Conservation (phyloP, 371 early-diverging fungal species). For the Synchytrium microbalum region DNA sequence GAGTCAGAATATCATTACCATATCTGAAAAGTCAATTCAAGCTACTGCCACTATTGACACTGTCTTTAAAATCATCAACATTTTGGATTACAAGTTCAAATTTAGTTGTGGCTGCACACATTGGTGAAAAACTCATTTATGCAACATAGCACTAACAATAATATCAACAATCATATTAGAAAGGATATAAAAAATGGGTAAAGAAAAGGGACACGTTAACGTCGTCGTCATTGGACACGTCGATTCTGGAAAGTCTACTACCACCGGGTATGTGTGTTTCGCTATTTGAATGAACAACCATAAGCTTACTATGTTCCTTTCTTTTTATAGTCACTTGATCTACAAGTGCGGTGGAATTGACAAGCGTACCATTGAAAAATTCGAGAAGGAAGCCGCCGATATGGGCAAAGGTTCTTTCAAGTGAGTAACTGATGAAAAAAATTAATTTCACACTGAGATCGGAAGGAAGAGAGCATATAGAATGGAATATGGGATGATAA, state of each 20-base stretch:
- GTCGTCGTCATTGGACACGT: slow-evolving; percentile 97
- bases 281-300: not conserved
- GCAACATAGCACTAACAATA: too few species aligned
- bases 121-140: too few species aligned
- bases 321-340: slow-evolving; percentile 79
- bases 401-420: slow-evolving; percentile 98
- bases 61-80: too few species aligned
- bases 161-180: too few species aligned
- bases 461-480: slow-evolving; percentile 16
- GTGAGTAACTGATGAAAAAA: too few species aligned
- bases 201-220: slow-evolving; percentile 23
- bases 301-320: slow-evolving; percentile 11
- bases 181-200: slow-evolving; percentile 20
- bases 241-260: slow-evolving; percentile 95
- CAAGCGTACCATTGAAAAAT: slow-evolving; percentile 98
- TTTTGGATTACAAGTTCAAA: too few species aligned
- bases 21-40: too few species aligned
- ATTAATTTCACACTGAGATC: too few species aligned
- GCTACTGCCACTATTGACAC: too few species aligned
- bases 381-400: slow-evolving; percentile 97
- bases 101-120: too few species aligned
- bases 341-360: slow-evolving; percentile 97
- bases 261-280: slow-evolving; percentile 50
- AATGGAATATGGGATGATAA: slow-evolving; percentile 23
- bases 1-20: too few species aligned